Base-by-base conservation (phyloP, 1,284 basidiomycete species). In the Leccinum solheimii region DNA sequence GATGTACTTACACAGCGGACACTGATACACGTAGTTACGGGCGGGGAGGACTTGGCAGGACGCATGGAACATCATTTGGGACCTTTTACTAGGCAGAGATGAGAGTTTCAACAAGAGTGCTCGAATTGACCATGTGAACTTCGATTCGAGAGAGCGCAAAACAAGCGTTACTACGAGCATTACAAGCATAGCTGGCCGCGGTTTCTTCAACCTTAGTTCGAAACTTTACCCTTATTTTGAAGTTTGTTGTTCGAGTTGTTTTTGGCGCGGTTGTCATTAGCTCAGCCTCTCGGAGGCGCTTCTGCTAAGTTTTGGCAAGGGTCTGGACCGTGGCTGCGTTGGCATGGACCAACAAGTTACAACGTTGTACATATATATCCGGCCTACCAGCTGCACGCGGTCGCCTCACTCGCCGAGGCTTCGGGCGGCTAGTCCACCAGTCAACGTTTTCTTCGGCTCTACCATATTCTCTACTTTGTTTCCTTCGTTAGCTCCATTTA, bases 281-380 rank as follows among this genome's bases (percentile, higher is more conserved):
- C n/a, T 48, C 45, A 23, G 45, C 45, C 11, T 11, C 10, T 19
- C 23, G 23, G 32, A 34, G 11, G 4, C 23, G 23, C 27, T 30
- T 30, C 27, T 30, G 21, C 14, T 26, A 49, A 3, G 23, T 13
- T 16, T 50, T 45, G 43, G 19, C 43, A 21, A 19, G 13, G 34
- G 34, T 34, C 34, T 3, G 34, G 7, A 26, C 3, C 48, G 49
- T 50, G 13, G 21, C 23, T 23, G 49, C 49, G 26, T 14, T 14
- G 5, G 13, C 50, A 64, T 51, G 64, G 57, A 53, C 61, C 56
- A 50, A 63, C 63, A 30, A 30, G 30, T 30, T 30, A 30, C 30
- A 64, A 56, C 62, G 32, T 50, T 64, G 30, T 30, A 32, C 34
- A 26, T 7, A 45, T 45, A 26, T 45, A 45, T 45, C 19, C 6